Percentiles rank a stretch among this genome's conserved stretches.
phyloP scores from a whole-genome alignment of 176 grass and related monocot genomes.

The Avena eriantha region DNA sequence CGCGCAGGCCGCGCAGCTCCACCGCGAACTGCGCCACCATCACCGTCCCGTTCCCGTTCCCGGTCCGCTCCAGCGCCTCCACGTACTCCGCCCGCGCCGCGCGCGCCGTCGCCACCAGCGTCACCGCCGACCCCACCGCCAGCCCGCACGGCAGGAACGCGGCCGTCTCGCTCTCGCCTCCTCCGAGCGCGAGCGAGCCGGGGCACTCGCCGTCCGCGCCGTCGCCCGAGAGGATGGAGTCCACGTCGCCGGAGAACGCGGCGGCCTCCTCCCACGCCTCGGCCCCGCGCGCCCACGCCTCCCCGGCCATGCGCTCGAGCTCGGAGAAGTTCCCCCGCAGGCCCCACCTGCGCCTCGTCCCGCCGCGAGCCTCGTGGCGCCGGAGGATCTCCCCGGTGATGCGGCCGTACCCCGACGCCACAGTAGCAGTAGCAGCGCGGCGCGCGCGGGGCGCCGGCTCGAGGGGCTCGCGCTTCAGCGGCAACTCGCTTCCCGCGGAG shows the following conservation, averaged over 20 bases:
- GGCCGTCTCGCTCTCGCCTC: slow-evolving; percentile 2
- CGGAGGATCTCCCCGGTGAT: slow-evolving; percentile 71
- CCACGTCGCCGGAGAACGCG: slow-evolving; percentile 54
- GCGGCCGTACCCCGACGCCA: slow-evolving; percentile 59
- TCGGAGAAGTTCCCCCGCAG: slow-evolving; percentile 70
- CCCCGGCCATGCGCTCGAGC: slow-evolving; percentile 67
- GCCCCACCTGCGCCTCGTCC: slow-evolving; percentile 42
- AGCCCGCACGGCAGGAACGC: slow-evolving; percentile 81
- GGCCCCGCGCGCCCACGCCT: slow-evolving; percentile 72
- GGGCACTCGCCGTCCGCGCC: slow-evolving; percentile 51
- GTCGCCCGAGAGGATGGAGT: slow-evolving; percentile 43
- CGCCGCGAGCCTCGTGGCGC: slow-evolving; percentile 17
- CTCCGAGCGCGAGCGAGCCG: slow-evolving; percentile 42
- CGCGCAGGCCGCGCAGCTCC: slow-evolving; percentile 73
- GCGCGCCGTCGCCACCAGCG: slow-evolving; percentile 68
- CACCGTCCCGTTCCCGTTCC: slow-evolving; percentile 67
- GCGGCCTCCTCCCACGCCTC: slow-evolving; percentile 72
- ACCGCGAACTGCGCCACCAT: slow-evolving; percentile 93
- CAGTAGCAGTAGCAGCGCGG: background rate
- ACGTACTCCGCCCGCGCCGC: slow-evolving; percentile 61
- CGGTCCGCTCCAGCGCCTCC: slow-evolving; percentile 59
- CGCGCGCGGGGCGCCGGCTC: background rate
- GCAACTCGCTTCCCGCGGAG: background rate
- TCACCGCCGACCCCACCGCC: slow-evolving; percentile 77
- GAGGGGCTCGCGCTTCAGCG: background rate